Evolutionary conservation across 2,329 filamentous ascomycete species (phyloP).

Genomic region (Diplocarpon mali): DNA sequence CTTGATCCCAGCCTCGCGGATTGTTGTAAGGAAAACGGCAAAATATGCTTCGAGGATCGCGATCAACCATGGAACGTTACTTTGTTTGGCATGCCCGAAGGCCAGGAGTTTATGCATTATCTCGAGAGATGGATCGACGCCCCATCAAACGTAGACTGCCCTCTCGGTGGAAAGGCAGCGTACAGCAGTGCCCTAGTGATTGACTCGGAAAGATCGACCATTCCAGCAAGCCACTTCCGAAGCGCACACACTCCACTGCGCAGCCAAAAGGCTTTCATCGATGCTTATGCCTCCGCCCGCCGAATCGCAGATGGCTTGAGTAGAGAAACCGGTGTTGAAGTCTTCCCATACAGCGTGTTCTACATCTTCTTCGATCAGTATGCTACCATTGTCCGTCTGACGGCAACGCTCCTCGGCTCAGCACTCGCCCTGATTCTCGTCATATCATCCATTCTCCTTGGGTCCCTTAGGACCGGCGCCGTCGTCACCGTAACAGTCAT

Average conservation of each 20-base stretch:
- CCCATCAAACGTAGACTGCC: conserved; percentile 73
- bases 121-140: conserved; percentile 71
- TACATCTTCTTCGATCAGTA: conserved; percentile 99
- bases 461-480: conserved; percentile 68
- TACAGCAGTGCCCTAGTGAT: conserved; percentile 80
- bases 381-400: conserved; percentile 68
- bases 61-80: conserved; percentile 82
- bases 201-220: conserved; percentile 52
- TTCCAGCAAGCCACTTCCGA: conserved; percentile 82
- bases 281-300: conserved; percentile 77
- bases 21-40: conserved; percentile 31
- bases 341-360: conserved; percentile 95
- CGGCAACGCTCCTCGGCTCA: conserved; percentile 67
- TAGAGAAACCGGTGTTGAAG: conserved; percentile 58
- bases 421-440: conserved; percentile 78
- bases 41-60: conserved; percentile 69
- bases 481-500: conserved; percentile 78
- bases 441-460: conserved; percentile 69
- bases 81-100: conserved; percentile 82
- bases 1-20: conserved; percentile 74
- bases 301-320: conserved; percentile 74
- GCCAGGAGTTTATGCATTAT: conserved; percentile 82
- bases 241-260: conserved; percentile 79
- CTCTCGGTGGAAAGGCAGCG: conserved; percentile 76
- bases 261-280: conserved; percentile 86